Base-by-base conservation (phyloP, 192 early-diverging fungal species). In the Entophlyctis helioformis region DNA sequence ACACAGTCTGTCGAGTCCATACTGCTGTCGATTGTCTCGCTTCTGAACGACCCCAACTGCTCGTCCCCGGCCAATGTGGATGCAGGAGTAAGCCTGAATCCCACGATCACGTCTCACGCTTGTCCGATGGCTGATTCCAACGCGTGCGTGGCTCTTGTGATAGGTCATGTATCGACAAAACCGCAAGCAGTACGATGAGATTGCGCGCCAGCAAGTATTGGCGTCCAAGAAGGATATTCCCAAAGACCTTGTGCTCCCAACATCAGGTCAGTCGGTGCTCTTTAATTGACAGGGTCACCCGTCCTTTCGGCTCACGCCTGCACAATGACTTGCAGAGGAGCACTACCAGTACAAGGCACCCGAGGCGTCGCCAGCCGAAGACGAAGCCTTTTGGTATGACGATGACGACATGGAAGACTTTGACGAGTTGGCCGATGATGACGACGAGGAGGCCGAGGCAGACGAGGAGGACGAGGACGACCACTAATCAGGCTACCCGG, bases 1-100 rank as follows among this genome's bases (percentile, higher is more conserved):
- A 83, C 82, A 22, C 85, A 86, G 42, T 47, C 49, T 15, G 68
- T 75, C 22, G 72, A 75, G 44, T 62, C 57, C 25, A 67, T 75
- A 19, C 52, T 75, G 19, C 43, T 75, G 19, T 77, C 74, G 8
- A 47, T 77, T 16, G 54, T 77, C 4, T 60, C 60, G 4, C 47
- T 77, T 26, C 50, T 77, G 23, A 69, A 56, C 48, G 74, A 77
- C 50, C 74, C 74, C 24, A 77, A 77, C 48, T 36, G 50, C 27
- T 59, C 57, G 39, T 66, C 63, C 42, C 72, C 72, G 28, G 74
- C 74, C 15, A 77, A 77, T 67, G 64, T 77, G 3, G 72, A 77
- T 63, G 74, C 74, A 3, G 60, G 69, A 22, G 69, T 75, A 37
- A 39, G 43, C 9, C 40, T n/a, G n/a, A n/a, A n/a, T n/a, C n/a